Conservation (phyloP, 257 asterid genomes). For the Striga asiatica region DNA sequence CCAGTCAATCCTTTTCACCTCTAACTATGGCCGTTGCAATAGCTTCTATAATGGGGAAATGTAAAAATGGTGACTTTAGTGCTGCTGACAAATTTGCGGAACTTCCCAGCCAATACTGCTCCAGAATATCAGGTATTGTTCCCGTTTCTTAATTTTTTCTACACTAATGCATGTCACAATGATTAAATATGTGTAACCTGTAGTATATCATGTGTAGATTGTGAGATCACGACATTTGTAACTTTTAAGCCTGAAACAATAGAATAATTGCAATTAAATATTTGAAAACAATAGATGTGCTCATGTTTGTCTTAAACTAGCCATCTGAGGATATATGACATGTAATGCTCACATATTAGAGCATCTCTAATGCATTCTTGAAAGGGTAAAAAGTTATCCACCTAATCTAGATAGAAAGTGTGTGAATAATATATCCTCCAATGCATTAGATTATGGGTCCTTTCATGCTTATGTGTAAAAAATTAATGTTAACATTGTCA, state of each 20-base stretch:
- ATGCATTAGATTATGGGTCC: too few relatives aligned
- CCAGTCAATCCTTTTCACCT: conserved; percentile 1
- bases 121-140: conserved; percentile 11
- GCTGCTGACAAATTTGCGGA: background rate
- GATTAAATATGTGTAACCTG: background rate
- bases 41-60: background rate
- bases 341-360: too few relatives aligned
- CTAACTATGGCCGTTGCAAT: background rate
- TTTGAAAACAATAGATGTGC: too few relatives aligned
- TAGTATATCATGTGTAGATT: background rate
- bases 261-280: too few relatives aligned
- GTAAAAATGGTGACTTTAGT: background rate
- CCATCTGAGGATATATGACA: too few relatives aligned
- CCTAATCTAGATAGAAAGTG: too few relatives aligned
- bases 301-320: too few relatives aligned
- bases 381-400: too few relatives aligned
- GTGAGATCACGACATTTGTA: background rate
- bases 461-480: too few relatives aligned
- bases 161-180: background rate
- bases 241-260: background rate
- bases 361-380: too few relatives aligned
- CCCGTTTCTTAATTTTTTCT: background rate
- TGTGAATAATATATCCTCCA: too few relatives aligned
- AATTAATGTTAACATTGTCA: too few relatives aligned
- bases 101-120: background rate